phyloP scores from a whole-genome alignment of 2,329 filamentous ascomycete genomes.

The Pseudocercospora ulei region DNA sequence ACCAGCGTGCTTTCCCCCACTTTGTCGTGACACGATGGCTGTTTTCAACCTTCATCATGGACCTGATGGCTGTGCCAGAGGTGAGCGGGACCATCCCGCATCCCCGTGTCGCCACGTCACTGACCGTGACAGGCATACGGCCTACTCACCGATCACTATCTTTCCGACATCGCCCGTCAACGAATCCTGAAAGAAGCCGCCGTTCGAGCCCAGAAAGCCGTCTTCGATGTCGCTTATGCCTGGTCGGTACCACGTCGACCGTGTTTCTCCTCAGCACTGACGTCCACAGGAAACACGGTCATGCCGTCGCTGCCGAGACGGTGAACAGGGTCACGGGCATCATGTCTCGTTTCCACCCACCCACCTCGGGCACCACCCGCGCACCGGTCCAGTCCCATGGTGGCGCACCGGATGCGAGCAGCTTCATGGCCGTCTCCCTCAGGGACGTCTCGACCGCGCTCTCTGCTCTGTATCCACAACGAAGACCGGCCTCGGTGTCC shows the following conservation, averaged over 20 bases:
- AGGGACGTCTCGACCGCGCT: constrained; percentile 72
- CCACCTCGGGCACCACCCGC: not conserved
- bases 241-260: constrained; percentile 59
- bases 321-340: constrained; percentile 63
- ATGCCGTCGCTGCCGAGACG: constrained; percentile 54
- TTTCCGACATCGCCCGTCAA: constrained; percentile 80
- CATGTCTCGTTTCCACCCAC: constrained; percentile 49
- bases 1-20: constrained; percentile 60
- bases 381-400: not conserved
- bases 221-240: constrained; percentile 61
- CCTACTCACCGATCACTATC: constrained; percentile 76
- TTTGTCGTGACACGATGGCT: constrained; percentile 88
- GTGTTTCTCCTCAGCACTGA: too few species aligned
- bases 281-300: constrained; percentile 49
- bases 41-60: constrained; percentile 76
- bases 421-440: constrained; percentile 47
- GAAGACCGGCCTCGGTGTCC: constrained; percentile 51
- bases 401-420: not conserved
- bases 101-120: constrained; percentile 16
- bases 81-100: constrained; percentile 38
- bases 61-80: constrained; percentile 81
- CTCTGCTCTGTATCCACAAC: constrained; percentile 73
- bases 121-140: constrained; percentile 45
- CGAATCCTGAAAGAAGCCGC: constrained; percentile 65
- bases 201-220: constrained; percentile 66